A percentile compares a stretch with the other conserved stretches of the same genome.
Evolutionary conservation across 2,329 filamentous ascomycete species (phyloP).

Genomic region (Beauveria scarabaeidicola): DNA sequence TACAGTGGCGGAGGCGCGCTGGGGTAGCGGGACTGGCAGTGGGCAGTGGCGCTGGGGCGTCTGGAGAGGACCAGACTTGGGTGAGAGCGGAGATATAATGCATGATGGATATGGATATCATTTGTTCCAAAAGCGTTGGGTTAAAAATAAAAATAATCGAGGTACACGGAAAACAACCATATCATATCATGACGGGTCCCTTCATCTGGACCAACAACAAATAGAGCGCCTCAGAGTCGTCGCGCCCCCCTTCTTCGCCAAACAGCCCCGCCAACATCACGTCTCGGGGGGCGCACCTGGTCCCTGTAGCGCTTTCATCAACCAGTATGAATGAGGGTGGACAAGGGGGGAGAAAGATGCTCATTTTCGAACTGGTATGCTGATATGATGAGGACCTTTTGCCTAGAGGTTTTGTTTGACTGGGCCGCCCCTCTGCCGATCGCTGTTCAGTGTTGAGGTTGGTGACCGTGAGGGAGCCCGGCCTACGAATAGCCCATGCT

Average conservation of each 20-base stretch:
- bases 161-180: too few relatives aligned
- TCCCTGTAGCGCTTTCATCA: background rate
- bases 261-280: background rate
- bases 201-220: background rate
- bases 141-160: too few relatives aligned
- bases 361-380: background rate
- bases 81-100: too few relatives aligned
- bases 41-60: too few relatives aligned
- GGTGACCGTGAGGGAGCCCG: background rate
- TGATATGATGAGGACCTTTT: background rate
- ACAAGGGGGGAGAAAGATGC: background rate
- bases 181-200: background rate
- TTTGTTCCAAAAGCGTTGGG: too few relatives aligned
- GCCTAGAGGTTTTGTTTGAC: background rate
- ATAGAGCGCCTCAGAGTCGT: too few relatives aligned
- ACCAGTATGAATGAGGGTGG: background rate
- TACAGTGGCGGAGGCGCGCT: too few relatives aligned
- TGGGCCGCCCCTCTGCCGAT: slow-evolving; percentile 3
- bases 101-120: too few relatives aligned
- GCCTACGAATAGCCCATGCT: background rate
- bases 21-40: too few relatives aligned
- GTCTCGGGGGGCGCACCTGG: background rate
- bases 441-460: background rate
- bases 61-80: too few relatives aligned
- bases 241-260: background rate